Evolutionary conservation across 2,329 filamentous ascomycete species (phyloP).

Genomic region (Cryphonectria naterciae): DNA sequence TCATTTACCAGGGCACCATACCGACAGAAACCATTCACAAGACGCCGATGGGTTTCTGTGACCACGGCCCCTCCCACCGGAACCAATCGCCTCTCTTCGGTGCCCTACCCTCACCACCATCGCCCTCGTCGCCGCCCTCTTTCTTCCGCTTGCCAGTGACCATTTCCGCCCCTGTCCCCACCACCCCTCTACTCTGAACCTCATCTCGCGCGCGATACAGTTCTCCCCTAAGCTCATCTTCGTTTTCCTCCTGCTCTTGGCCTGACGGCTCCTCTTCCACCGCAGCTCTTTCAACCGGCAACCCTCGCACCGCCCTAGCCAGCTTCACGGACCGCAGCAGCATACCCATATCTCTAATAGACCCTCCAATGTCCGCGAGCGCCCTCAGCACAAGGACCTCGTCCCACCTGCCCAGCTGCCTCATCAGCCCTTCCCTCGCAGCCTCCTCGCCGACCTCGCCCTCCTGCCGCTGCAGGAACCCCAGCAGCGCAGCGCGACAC

Average conservation of each 20-base stretch:
- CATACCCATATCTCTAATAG: slow-evolving; percentile 35
- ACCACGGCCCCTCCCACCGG: slow-evolving; percentile 57
- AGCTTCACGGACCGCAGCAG: slow-evolving; percentile 37
- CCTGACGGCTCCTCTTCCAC: slow-evolving; percentile 13
- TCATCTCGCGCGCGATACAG: slow-evolving; percentile 15
- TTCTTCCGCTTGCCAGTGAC: slow-evolving; percentile 23
- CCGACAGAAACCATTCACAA: slow-evolving; percentile 40
- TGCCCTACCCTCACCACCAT: slow-evolving; percentile 32
- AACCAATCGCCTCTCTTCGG: slow-evolving; percentile 45
- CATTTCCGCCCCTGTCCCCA: neutral
- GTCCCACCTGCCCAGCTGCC: slow-evolving; percentile 37
- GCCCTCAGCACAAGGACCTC: slow-evolving; percentile 34
- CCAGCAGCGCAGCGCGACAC: slow-evolving; percentile 43
- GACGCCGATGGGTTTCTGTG: slow-evolving; percentile 61
- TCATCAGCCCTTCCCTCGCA: slow-evolving; percentile 30
- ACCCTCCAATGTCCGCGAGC: slow-evolving; percentile 37
- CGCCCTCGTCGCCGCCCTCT: slow-evolving; percentile 27
- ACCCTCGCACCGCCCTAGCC: slow-evolving; percentile 32
- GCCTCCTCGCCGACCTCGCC: slow-evolving; percentile 29
- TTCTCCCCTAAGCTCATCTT: slow-evolving; percentile 20
- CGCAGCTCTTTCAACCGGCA: slow-evolving; percentile 31
- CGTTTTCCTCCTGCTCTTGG: neutral
- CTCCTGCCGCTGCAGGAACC: slow-evolving; percentile 44
- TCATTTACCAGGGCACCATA: neutral
- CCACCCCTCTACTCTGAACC: neutral